These are phyloP conservation scores for Helicostylum pulchrum DNA, from an alignment of 192 early-diverging fungal genomes.

Conservation along the genomic window DNA sequence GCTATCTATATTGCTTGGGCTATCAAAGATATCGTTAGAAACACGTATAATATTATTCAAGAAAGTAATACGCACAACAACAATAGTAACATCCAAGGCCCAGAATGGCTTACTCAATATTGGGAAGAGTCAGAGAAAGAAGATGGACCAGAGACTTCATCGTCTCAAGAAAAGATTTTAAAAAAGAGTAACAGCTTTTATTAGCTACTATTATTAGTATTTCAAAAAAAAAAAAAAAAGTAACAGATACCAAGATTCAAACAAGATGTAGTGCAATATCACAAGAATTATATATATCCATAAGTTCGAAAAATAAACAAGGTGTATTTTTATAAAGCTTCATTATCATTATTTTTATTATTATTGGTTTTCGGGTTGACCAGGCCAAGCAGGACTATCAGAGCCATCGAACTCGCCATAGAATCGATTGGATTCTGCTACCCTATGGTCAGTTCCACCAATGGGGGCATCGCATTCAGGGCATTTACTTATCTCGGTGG, in stretches of 20 bases:
- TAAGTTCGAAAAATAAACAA: no score
- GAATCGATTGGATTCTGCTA: conserved; percentile 31
- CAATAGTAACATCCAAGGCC: background rate
- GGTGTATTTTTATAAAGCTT: conserved; percentile 16
- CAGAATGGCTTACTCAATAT: background rate
- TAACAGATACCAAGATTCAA: no score
- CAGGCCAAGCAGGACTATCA: conserved; percentile 34
- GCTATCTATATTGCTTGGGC: background rate
- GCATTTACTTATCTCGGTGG: conserved; percentile 32
- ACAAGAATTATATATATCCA: no score
- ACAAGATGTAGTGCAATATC: no score
- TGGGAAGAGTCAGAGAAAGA: background rate
- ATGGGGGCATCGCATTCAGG: conserved; percentile 30
- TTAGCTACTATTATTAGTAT: no score
- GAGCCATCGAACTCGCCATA: conserved; percentile 42
- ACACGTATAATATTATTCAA: background rate
- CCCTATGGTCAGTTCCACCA: conserved; percentile 33
- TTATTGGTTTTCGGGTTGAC: no score
- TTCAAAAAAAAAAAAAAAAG: no score
- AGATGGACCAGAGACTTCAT: background rate
- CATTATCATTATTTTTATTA: no score
- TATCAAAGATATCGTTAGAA: conserved; percentile 4
- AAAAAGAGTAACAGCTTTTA: no score
- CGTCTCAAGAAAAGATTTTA: no score
- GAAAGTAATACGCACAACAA: background rate